phyloP scores from a whole-genome alignment of 1,284 basidiomycete species.

The Austroboletus rostrupii region DNA sequence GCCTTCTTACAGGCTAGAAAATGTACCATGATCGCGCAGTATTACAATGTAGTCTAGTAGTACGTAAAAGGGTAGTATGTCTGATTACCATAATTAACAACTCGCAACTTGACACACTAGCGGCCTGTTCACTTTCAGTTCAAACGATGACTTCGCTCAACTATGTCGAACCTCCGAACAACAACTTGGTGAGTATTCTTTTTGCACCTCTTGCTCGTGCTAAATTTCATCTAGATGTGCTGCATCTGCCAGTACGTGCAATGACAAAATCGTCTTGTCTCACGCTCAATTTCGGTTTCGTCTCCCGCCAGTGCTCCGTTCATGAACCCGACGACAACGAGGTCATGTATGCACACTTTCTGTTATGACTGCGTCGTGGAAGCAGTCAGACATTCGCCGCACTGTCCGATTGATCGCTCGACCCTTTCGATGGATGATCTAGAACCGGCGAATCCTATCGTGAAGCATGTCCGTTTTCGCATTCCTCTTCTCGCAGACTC shows the following conservation, averaged over 20 bases:
- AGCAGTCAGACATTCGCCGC: conserved; percentile 58
- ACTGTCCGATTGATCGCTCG: conserved; percentile 83
- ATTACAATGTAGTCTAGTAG: neutral
- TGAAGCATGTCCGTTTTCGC: conserved; percentile 61
- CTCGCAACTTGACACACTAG: conserved; percentile 5
- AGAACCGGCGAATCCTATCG: conserved; percentile 59
- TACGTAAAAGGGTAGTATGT: conserved; percentile 16
- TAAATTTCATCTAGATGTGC: conserved; percentile 51
- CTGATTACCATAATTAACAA: conserved; percentile 19
- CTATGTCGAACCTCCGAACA: conserved; percentile 54
- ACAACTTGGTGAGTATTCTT: conserved; percentile 47
- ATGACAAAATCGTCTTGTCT: neutral
- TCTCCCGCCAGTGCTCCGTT: conserved; percentile 58
- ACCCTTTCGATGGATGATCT: conserved; percentile 53
- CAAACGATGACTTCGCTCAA: conserved; percentile 31
- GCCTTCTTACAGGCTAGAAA: neutral
- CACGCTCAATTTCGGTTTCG: conserved; percentile 1
- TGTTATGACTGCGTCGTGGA: conserved; percentile 71
- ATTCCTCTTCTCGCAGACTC: conserved; percentile 11
- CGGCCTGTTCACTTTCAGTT: neutral
- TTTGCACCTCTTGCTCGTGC: neutral
- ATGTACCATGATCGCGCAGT: neutral
- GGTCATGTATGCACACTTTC: conserved; percentile 79
- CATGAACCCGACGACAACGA: conserved; percentile 67
- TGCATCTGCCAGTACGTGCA: conserved; percentile 73